Evolutionary conservation across 1,284 basidiomycete genomes (phyloP).

Genomic region (Cutaneotrichosporon cutaneum): DNA sequence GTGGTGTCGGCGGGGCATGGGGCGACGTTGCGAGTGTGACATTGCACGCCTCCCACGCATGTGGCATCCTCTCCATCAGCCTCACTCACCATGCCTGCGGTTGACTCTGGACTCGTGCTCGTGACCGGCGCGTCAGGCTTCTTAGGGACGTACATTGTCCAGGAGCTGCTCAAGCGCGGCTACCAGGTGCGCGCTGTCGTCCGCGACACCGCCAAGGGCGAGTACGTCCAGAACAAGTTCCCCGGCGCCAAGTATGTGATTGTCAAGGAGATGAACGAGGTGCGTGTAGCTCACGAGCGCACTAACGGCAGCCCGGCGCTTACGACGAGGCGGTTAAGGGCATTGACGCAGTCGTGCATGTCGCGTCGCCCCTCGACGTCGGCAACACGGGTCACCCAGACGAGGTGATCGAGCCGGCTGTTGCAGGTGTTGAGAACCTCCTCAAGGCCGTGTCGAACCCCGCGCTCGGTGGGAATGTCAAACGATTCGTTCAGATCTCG

Average conservation of each 20-base stretch:
- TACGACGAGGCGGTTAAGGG: conserved; percentile 68
- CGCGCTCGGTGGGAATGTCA: background rate
- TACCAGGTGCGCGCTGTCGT: conserved; percentile 59
- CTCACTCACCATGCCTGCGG: conserved; percentile 50
- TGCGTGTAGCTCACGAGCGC: conserved; percentile 25
- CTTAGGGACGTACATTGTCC: conserved; percentile 35
- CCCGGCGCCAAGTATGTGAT: conserved; percentile 49
- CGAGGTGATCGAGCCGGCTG: background rate
- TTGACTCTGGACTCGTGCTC: conserved; percentile 52
- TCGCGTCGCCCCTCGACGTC: conserved; percentile 26
- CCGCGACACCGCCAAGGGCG: conserved; percentile 57
- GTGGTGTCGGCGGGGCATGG: too few species aligned
- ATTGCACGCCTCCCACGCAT: too few species aligned
- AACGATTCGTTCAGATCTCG: conserved; percentile 12
- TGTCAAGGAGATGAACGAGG: conserved; percentile 61
- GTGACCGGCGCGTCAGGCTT: conserved; percentile 27
- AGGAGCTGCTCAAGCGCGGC: conserved; percentile 25
- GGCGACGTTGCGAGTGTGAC: too few species aligned
- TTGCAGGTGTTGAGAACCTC: conserved; percentile 4
- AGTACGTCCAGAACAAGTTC: conserved; percentile 56
- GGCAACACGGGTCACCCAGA: background rate
- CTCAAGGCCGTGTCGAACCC: background rate
- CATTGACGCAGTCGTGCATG: conserved; percentile 59
- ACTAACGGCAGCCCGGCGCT: conserved; percentile 57
- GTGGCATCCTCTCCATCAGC: background rate